These are phyloP conservation scores for Blastobotrys chiropterorum DNA, from an alignment of 805 yeast species.

Conservation along the genomic window DNA sequence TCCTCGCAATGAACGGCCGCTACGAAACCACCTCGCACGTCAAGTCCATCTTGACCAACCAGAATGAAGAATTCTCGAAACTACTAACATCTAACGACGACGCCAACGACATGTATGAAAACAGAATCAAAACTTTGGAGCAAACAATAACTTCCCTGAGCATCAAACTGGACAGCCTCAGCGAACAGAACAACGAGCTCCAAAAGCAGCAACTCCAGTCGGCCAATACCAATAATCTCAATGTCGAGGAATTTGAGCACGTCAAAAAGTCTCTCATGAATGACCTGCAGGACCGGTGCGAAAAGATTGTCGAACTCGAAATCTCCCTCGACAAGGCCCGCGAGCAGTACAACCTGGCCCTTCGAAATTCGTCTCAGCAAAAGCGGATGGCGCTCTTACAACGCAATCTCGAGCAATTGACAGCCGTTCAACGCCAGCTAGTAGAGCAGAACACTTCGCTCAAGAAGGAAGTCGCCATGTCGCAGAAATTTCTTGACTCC, in stretches of 20 bases:
- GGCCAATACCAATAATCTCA: conserved; percentile 4
- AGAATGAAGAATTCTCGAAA: conserved; percentile 2
- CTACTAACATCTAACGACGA: neutral
- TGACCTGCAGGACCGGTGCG: conserved; percentile 30
- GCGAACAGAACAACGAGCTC: conserved; percentile 17
- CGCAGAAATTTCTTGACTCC: conserved; percentile 50
- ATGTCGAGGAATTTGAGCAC: neutral
- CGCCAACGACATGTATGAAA: neutral
- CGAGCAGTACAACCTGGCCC: conserved; percentile 29
- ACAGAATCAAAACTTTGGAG: neutral
- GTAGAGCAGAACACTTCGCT: conserved; percentile 55
- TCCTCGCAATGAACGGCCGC: neutral
- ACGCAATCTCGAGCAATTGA: conserved; percentile 50
- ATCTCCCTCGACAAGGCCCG: conserved; percentile 37
- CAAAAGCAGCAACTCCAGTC: conserved; percentile 1
- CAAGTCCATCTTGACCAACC: neutral
- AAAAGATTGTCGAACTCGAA: conserved; percentile 38
- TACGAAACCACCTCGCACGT: neutral
- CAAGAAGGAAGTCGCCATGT: conserved; percentile 48
- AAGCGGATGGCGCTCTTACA: conserved; percentile 50
- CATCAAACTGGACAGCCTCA: neutral
- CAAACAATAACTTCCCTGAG: neutral
- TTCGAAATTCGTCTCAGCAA: conserved; percentile 31
- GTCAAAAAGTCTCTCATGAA: conserved; percentile 25
- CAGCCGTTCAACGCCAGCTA: conserved; percentile 53